These are phyloP conservation scores for Hypoxylon subgilvum DNA, from an alignment of 495 filamentous ascomycete species.

Conservation along the genomic window DNA sequence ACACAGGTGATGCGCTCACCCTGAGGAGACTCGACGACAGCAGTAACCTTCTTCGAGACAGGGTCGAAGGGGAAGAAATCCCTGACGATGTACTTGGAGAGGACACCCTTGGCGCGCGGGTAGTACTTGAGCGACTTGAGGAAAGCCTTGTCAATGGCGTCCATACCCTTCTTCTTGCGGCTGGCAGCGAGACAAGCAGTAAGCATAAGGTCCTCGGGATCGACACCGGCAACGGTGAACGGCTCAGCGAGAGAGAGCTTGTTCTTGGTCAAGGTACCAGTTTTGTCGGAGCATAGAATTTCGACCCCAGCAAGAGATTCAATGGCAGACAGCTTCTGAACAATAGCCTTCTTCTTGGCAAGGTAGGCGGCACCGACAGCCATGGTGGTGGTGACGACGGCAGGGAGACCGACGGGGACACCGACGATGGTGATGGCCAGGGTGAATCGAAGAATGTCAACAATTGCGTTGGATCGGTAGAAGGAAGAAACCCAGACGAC, in stretches of 20 bases:
- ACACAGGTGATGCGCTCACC: constrained; percentile 85
- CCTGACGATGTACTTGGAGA: constrained; percentile 76
- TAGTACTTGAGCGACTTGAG: constrained; percentile 81
- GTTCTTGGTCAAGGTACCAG: constrained; percentile 91
- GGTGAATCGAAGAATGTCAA: constrained; percentile 80
- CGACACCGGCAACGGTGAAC: constrained; percentile 78
- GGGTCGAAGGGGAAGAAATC: constrained; percentile 91
- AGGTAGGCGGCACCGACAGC: constrained; percentile 94
- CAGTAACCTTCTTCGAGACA: constrained; percentile 90
- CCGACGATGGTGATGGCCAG: constrained; percentile 88
- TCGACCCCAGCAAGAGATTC: constrained; percentile 94
- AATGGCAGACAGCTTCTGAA: constrained; percentile 94
- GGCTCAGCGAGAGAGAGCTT: constrained; percentile 86
- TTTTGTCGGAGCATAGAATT: constrained; percentile 98
- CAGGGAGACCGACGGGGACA: constrained; percentile 94
- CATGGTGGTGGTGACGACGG: constrained; percentile 95
- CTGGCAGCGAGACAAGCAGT: constrained; percentile 89
- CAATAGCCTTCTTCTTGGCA: constrained; percentile 93
- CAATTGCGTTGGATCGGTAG: constrained; percentile 81
- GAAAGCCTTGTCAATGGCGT: constrained; percentile 94
- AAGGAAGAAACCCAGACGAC: constrained; percentile 85
- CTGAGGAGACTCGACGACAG: constrained; percentile 78
- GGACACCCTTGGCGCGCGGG: constrained; percentile 74
- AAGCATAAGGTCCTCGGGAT: constrained; percentile 84
- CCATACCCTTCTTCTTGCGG: constrained; percentile 92